These are phyloP conservation scores for Penicillium roqueforti DNA, from an alignment of 495 filamentous ascomycete species.

Conservation along the genomic window DNA sequence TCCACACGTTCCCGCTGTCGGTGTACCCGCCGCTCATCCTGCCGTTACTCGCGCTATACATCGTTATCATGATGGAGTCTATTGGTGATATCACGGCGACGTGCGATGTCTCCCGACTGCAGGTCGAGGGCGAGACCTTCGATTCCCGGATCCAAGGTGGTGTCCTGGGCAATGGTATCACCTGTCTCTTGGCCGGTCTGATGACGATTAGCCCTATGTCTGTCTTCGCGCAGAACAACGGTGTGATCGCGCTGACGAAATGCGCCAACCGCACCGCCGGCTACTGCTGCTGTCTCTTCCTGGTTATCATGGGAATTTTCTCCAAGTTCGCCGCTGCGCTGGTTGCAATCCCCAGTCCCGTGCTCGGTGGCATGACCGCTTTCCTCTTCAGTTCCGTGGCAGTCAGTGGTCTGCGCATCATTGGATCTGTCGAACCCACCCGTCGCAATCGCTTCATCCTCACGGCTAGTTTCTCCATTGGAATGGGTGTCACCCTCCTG, in stretches of 20 bases:
- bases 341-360: slow-evolving; percentile 73
- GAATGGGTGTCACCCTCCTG: slow-evolving; percentile 77
- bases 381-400: slow-evolving; percentile 85
- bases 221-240: slow-evolving; percentile 84
- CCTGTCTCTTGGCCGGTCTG: slow-evolving; percentile 73
- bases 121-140: slow-evolving; percentile 74
- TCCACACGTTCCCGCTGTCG: slow-evolving; percentile 74
- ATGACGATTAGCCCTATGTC: slow-evolving; percentile 83
- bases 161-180: slow-evolving; percentile 70
- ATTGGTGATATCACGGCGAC: slow-evolving; percentile 65
- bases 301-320: slow-evolving; percentile 85
- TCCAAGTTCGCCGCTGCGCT: slow-evolving; percentile 89
- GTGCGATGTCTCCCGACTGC: slow-evolving; percentile 76
- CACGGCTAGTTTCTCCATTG: slow-evolving; percentile 70
- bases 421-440: slow-evolving; percentile 71
- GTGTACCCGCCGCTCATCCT: slow-evolving; percentile 83
- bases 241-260: slow-evolving; percentile 83
- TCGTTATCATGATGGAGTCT: slow-evolving; percentile 84
- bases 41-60: slow-evolving; percentile 79
- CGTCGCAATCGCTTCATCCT: slow-evolving; percentile 86
- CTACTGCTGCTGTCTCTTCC: slow-evolving; percentile 72
- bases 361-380: slow-evolving; percentile 90
- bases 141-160: slow-evolving; percentile 91
- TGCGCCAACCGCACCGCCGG: slow-evolving; percentile 88
- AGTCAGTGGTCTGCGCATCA: slow-evolving; percentile 82